phyloP scores from a whole-genome alignment of 352 stramenopile species.

The Phytophthora aleatoria region DNA sequence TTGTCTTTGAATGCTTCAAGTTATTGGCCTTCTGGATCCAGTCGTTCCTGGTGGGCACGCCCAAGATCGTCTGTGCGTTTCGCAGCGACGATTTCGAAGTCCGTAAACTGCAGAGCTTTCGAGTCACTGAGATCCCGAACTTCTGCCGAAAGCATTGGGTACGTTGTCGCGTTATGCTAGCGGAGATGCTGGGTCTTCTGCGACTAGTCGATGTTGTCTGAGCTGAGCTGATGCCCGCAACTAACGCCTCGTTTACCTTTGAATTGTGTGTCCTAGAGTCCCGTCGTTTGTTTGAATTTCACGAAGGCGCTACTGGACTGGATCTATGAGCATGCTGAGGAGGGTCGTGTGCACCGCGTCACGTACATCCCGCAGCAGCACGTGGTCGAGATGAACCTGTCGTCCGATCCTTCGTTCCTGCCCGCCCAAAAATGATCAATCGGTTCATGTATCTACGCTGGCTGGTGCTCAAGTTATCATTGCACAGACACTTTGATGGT shows the following conservation, averaged over 20 bases:
- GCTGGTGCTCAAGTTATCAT: slow-evolving; percentile 24
- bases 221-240: slow-evolving; percentile 11
- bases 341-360: slow-evolving; percentile 49
- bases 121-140: slow-evolving; percentile 60
- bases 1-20: slow-evolving; percentile 81
- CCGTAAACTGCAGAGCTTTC: slow-evolving; percentile 69
- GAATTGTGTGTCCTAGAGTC: slow-evolving; percentile 31
- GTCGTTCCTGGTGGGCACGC: slow-evolving; percentile 76
- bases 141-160: slow-evolving; percentile 82
- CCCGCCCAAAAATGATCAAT: slow-evolving; percentile 4
- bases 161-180: slow-evolving; percentile 17
- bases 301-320: slow-evolving; percentile 66
- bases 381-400: slow-evolving; percentile 46
- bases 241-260: slow-evolving; percentile 33
- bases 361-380: slow-evolving; percentile 60
- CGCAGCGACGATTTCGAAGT: slow-evolving; percentile 65
- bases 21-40: slow-evolving; percentile 87
- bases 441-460: background rate
- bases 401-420: slow-evolving; percentile 41
- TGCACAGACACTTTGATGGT: slow-evolving; percentile 13
- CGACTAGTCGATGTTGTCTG: slow-evolving; percentile 22
- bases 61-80: slow-evolving; percentile 77
- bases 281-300: slow-evolving; percentile 73
- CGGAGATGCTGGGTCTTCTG: background rate
- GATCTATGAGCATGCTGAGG: slow-evolving; percentile 47